Base-by-base conservation (phyloP, 1,284 basidiomycete genomes). In the Mixia osmundae region DNA sequence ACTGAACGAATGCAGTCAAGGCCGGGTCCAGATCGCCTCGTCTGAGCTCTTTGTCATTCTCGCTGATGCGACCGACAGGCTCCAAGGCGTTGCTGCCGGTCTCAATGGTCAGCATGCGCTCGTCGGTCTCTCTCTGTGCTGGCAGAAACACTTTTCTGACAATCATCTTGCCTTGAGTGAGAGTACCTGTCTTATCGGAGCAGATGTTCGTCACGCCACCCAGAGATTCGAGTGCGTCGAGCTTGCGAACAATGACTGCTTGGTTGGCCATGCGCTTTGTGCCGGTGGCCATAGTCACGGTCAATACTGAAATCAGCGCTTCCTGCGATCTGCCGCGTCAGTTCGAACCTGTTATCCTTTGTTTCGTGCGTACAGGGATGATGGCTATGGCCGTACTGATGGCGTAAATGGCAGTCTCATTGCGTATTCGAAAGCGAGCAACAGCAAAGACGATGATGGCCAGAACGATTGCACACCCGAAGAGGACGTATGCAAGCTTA, bases 181-280 rank as follows among this genome's bases (percentile, higher is more conserved):
- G 55, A 1, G 69, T 72, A 19, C 69, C 69, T 2, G 69, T 71
- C 55, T 70, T 71, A 54, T 71, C 68, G 14, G 63, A 67, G 50
- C 68, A 71, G 39, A 71, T 64, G 47, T 69, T 65, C 33, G 20
- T 64, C 4, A 48, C 45, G 16, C 39, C 25, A 26, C n/a, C 25
- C 10, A n/a, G 25, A n/a, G n/a, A 26, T 10, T n/a, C 25, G n/a
- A 10, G 10, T 26, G n/a, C 25, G 16, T 11, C 36, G 7, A 42
- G 37, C 16, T 31, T 36, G 11, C 44, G 32, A 4, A 39, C 27
- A 28, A 66, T 52, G 25, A 62, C 64, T 45, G 65, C 57, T 36
- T 59, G 52, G 33, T 56, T 53, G 19, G 60, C 61, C 32, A 66
- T 49, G 33, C 57, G 56, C 25, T 50, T 51, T 7, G 54, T 55